Base-by-base conservation (phyloP, 306 rosid species). In the Abrus pulchellus region DNA sequence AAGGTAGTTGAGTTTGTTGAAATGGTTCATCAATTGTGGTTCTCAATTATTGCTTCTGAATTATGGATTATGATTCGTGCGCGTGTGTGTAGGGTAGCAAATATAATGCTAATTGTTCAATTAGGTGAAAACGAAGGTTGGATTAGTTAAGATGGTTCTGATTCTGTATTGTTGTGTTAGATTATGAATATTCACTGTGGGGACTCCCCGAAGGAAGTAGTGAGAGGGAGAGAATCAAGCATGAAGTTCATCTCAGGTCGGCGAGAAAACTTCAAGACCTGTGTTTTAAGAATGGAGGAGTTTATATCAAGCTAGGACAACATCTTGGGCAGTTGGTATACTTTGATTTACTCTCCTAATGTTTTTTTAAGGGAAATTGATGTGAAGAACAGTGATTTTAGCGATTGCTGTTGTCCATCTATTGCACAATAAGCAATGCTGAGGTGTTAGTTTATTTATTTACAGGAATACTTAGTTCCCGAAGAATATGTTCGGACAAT, bases 291-390 rank as follows among this genome's bases (percentile, higher is more conserved):
- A 95, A 95, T 82, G 99, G 98, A 84, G 99, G 99, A 74, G 57
- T 95, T 85, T 95, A 95, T 74, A 95, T 95, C 79, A 95, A 95
- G 88, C 97, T 95, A 41, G 99, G 99, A 20, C 99, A 95, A 74
- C 99, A 95, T 88, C 74, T 95, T 69, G 93, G 98, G 71, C 99
- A 95, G 75, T 75, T 95, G 97, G 99, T 95, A 91, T 63, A 68
- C 68, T 86, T 83, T 75, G 29, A 29, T 44, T 79, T 63, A 76
- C 63, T 67, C 28, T 48, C 50, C 70, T 28, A 40, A 48, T 81
- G 68, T 68, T 70, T 78, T 14, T 20, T 47, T 45, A 28, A 12
- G 60, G 77, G 12, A 52, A 80, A 56, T 56, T 9, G 5, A 20
- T 68, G 74, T 41, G 40, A 13, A 32, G 75, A 83, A 3, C 49